Evolutionary conservation across 2,329 filamentous ascomycete genomes (phyloP).

Genomic region (Talaromyces sp.): DNA sequence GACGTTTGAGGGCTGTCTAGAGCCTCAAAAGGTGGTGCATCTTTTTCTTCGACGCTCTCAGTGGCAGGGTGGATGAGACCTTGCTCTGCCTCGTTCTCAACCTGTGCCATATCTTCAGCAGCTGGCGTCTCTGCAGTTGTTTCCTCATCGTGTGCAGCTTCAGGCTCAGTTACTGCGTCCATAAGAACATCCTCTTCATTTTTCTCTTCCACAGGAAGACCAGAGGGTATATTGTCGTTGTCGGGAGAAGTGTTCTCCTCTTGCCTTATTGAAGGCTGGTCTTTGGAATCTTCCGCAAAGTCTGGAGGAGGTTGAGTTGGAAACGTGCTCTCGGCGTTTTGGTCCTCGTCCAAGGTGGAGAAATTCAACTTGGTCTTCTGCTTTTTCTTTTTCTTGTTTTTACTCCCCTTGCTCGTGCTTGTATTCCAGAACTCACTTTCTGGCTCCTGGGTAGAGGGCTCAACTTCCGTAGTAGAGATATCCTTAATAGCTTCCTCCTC

Average conservation of each 20-base stretch:
- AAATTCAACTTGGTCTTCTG: conserved; percentile 5
- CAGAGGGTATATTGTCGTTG: neutral
- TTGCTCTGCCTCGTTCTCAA: neutral
- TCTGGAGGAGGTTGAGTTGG: neutral
- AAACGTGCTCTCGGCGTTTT: neutral
- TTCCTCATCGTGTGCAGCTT: neutral
- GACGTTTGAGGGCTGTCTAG: neutral
- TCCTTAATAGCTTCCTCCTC: neutral
- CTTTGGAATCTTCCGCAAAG: conserved; percentile 6
- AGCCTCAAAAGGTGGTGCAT: neutral
- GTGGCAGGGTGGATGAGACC: neutral
- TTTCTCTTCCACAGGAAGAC: neutral
- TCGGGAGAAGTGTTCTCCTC: neutral
- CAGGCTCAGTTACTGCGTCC: neutral
- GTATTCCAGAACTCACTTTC: conserved; percentile 2
- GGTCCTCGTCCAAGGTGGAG: neutral
- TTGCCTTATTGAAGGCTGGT: neutral
- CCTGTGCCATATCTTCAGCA: neutral
- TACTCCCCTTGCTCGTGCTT: conserved; percentile 6
- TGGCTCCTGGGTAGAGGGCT: neutral
- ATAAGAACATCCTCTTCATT: neutral
- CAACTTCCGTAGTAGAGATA: neutral
- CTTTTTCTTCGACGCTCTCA: neutral
- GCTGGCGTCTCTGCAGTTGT: neutral
- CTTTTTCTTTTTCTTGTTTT: conserved; percentile 17